Percentiles rank a stretch among this genome's conserved stretches.
Conservation (phyloP, 169 alveolate species). For the Babesia ovata region DNA sequence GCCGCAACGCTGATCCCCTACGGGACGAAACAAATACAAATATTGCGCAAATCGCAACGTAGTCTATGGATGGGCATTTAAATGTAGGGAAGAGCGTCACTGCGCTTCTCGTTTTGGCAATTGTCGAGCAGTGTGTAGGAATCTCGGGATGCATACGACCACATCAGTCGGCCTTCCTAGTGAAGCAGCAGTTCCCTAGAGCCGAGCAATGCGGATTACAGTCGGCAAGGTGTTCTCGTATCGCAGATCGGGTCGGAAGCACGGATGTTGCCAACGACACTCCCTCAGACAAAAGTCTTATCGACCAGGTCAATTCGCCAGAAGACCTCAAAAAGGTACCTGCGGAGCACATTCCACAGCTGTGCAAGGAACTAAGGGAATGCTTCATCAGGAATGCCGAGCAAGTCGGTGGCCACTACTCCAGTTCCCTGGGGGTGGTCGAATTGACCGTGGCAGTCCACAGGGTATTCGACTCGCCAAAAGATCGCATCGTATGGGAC, state of each 20-base stretch:
- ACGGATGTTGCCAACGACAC: background rate
- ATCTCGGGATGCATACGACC: background rate
- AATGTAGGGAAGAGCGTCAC: background rate
- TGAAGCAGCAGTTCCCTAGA: background rate
- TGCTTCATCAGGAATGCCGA: conserved; percentile 44
- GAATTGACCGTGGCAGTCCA: conserved; percentile 83
- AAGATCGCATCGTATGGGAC: conserved; percentile 82
- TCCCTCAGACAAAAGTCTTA: background rate
- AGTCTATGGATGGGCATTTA: background rate
- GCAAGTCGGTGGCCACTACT: conserved; percentile 85
- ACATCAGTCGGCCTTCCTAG: conserved; percentile 3
- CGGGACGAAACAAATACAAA: too few species aligned
- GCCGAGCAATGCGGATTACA: background rate
- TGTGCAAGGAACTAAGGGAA: conserved; percentile 55
- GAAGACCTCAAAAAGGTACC: conserved; percentile 51
- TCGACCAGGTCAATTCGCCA: conserved; percentile 17
- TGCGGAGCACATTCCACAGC: conserved; percentile 48
- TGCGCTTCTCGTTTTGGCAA: background rate
- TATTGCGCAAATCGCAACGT: background rate
- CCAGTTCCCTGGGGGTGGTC: conserved; percentile 82
- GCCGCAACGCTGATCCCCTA: too few species aligned
- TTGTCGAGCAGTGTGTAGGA: background rate
- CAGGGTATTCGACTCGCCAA: conserved; percentile 82
- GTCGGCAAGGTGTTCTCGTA: background rate
- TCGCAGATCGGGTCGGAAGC: background rate